A percentile compares a stretch with the other conserved stretches of the same genome.
phyloP scores from a whole-genome alignment of 441 rosid genomes.

The Adansonia rubrostipa region DNA sequence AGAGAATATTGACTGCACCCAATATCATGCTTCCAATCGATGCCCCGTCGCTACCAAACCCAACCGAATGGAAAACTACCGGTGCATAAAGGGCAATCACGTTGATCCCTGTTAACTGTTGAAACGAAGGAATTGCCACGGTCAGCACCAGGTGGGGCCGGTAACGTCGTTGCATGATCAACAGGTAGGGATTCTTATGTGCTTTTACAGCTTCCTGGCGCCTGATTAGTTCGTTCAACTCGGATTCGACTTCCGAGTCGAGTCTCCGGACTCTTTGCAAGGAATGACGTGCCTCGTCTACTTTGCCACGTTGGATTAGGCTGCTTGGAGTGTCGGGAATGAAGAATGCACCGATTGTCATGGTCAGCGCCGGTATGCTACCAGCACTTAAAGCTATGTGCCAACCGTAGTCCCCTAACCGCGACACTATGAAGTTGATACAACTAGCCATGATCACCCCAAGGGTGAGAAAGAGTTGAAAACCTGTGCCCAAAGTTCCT shows the following conservation, averaged over 20 bases:
- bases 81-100: background rate
- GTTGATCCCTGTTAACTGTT: background rate
- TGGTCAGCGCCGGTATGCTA: constrained; percentile 1
- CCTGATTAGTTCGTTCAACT: constrained; percentile 6
- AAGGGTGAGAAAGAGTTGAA: background rate
- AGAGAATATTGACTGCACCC: background rate
- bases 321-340: constrained; percentile 30
- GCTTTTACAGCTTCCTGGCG: constrained; percentile 15
- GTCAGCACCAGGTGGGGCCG: constrained; percentile 26
- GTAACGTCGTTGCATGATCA: constrained; percentile 20
- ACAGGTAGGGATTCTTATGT: constrained; percentile 1
- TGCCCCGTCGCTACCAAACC: background rate
- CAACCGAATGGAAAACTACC: background rate
- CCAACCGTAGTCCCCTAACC: background rate
- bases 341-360: constrained; percentile 20
- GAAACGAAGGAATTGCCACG: constrained; percentile 14
- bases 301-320: constrained; percentile 29
- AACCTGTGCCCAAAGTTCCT: constrained; percentile 13
- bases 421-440: background rate
- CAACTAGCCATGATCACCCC: background rate
- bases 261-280: background rate
- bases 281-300: constrained; percentile 22
- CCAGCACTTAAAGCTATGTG: constrained; percentile 11
- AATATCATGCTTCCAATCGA: background rate
- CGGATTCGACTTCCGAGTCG: background rate